Evolutionary conservation across 805 yeast species (phyloP).

Genomic region (Schwanniomyces sp.): DNA sequence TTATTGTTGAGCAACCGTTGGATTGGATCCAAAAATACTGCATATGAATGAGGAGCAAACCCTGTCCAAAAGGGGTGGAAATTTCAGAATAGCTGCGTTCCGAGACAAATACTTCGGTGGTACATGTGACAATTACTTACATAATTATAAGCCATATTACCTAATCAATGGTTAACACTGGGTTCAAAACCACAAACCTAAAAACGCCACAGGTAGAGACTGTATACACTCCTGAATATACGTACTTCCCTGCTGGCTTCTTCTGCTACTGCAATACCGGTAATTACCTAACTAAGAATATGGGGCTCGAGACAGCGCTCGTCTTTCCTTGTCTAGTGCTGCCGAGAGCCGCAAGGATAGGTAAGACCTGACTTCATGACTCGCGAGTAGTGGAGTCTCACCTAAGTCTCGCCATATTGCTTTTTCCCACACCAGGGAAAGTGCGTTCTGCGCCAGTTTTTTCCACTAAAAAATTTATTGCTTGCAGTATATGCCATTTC

Average conservation of each 20-base stretch:
- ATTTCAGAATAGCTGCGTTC: neutral
- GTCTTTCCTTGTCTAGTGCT: neutral
- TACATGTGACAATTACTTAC: neutral
- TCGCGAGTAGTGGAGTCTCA: neutral
- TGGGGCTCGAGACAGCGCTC: neutral
- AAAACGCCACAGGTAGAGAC: neutral
- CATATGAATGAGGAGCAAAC: neutral
- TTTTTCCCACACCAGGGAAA: neutral
- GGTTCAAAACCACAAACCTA: neutral
- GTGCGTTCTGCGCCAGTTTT: neutral
- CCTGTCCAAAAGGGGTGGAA: neutral
- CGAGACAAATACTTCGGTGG: neutral
- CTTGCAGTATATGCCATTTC: neutral
- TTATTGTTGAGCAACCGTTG: neutral
- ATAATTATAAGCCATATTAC: too few relatives aligned
- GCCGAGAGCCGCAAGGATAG: neutral
- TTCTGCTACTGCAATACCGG: neutral
- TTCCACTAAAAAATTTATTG: neutral
- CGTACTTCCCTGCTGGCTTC: neutral
- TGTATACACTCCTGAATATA: neutral
- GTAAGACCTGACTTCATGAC: neutral
- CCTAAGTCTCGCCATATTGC: neutral
- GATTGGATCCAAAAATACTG: neutral
- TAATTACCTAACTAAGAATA: neutral
- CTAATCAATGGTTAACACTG: neutral